Base-by-base conservation (phyloP, 495 filamentous ascomycete species). In the Cudoniella acicularis region DNA sequence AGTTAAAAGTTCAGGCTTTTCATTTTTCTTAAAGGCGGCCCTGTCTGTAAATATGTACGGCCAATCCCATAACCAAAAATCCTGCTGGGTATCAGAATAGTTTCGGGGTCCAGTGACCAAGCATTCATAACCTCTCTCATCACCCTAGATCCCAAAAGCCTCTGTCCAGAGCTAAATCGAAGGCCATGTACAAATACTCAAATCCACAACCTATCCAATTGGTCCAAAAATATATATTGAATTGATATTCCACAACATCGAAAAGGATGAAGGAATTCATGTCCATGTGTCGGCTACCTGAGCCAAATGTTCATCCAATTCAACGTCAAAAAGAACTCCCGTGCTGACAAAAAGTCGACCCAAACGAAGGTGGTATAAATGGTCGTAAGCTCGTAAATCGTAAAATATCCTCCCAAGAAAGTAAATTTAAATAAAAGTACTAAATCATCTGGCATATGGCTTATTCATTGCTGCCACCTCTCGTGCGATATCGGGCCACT, bases 381-480 rank as follows among this genome's bases (percentile, higher is more conserved):
- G 2, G 3, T 48, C 46, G 47, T 49, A 57, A 47, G 18, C 41
- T 65, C 63, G 27, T 65, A 65, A 62, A 54, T 60, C 56, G 49
- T 61, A 52, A 45, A 51, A 36, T 27, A 41, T 13, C 49, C 41
- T 13, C 24, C 18, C 18, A 26, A 26, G 13, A 42, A 50, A 56
- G 9, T 2, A 18, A 54, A 26, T 17, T 47, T 48, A 22, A 46
- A 48, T 24, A 24, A 43, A 54, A 42, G 16, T 1, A 1, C 10
- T n/a, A 21, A 42, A 11, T 58, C 30, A 65, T 45, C 66, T 53
- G 6, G 63, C 78, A 72, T 98, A 98, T n/a, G 94, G 94, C 62
- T 88, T 87, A 70, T 98, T 98, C 90, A 98, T 93, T 20, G 89
- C 78, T 1, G 94, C 93, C 56, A 98, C 88, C 76, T 98, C 94